phyloP scores from a whole-genome alignment of 352 stramenopile genomes.

The Pythium aphanidermatum region DNA sequence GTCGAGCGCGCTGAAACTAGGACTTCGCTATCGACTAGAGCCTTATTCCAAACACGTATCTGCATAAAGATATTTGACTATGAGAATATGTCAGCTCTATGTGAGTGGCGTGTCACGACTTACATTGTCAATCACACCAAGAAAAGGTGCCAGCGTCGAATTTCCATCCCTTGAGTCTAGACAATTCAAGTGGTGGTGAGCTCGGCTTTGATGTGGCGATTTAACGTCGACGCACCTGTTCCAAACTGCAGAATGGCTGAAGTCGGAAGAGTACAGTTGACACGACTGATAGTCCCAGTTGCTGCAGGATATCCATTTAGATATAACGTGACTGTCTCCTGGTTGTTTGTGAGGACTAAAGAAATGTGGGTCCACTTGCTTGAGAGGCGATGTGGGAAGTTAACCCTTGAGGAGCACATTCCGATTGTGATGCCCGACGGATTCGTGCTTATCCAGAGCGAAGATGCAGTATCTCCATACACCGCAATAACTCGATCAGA shows the following conservation, averaged over 20 bases:
- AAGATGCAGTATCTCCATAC: conserved; percentile 19
- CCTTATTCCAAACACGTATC: conserved; percentile 16
- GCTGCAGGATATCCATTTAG: conserved; percentile 25
- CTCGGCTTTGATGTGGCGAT: no score
- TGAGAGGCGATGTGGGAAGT: conserved; percentile 26
- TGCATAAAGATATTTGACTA: conserved; percentile 3
- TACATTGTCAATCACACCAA: conserved; percentile 45
- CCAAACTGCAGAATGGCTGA: conserved; percentile 36
- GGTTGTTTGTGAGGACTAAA: conserved; percentile 7
- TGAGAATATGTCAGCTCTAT: neutral
- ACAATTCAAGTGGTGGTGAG: no score
- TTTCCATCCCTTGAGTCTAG: no score
- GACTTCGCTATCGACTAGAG: conserved; percentile 1
- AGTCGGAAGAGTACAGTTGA: conserved; percentile 18
- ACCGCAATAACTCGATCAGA: conserved; percentile 26
- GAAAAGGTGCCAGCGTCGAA: no score
- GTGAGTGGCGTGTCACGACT: neutral
- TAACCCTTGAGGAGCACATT: conserved; percentile 23
- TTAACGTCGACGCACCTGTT: conserved; percentile 23
- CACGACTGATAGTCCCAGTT: conserved; percentile 10
- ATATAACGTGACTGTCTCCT: conserved; percentile 21
- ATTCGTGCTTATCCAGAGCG: conserved; percentile 9
- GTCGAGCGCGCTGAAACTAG: neutral
- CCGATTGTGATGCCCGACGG: conserved; percentile 22
- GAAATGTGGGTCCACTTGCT: conserved; percentile 37